A percentile compares a stretch with the other conserved stretches of the same genome.
phyloP scores from a whole-genome alignment of 73 alveolate genomes.

The Symbiodinium pilosum region DNA sequence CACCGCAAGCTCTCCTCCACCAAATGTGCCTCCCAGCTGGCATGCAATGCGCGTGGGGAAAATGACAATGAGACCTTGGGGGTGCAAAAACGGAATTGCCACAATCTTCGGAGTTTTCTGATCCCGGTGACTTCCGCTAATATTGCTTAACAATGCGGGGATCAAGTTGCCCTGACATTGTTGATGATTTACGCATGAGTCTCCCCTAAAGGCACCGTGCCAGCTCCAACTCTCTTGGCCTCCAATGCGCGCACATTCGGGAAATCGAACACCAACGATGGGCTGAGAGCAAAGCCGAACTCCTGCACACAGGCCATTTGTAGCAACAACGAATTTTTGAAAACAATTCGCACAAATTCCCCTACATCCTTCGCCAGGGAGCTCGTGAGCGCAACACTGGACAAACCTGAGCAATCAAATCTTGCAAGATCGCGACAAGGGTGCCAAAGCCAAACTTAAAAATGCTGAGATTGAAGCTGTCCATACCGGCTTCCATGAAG shows the following conservation, averaged over 20 bases:
- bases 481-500: constrained; percentile 93
- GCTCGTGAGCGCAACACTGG: constrained; percentile 89
- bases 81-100: no score
- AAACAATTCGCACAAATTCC: neutral
- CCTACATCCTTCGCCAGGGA: constrained; percentile 40
- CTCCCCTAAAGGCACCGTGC: no score
- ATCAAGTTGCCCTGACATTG: neutral
- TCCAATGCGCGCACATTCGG: constrained; percentile 90
- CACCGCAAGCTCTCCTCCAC: constrained; percentile 29
- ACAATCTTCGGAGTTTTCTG: neutral
- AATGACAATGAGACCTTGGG: no score
- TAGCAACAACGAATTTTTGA: no score
- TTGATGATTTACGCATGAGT: no score
- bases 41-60: no score
- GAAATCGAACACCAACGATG: constrained; percentile 89
- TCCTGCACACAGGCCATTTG: neutral
- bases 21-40: constrained; percentile 63
- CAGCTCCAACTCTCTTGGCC: no score
- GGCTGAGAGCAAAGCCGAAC: constrained; percentile 83
- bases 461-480: constrained; percentile 33
- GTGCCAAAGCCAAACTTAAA: neutral
- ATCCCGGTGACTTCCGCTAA: neutral
- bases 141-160: neutral
- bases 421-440: neutral
- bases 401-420: neutral